Evolutionary conservation across 2,329 filamentous ascomycete genomes (phyloP), one percentile per base, ranked within the genome.

Genomic region (Trichophyton equinum): DNA sequence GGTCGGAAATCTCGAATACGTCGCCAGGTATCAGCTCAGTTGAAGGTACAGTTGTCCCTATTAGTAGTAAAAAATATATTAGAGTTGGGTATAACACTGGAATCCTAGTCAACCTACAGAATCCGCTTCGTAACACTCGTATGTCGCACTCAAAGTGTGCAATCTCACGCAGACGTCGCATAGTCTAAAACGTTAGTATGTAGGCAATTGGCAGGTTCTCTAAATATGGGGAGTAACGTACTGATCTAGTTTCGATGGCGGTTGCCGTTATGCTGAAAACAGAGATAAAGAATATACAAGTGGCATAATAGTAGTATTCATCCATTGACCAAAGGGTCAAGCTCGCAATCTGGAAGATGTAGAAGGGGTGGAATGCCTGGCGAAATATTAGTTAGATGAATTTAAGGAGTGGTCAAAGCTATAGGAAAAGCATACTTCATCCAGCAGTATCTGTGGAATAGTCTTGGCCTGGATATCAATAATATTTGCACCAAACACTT

Each of bases 321-420:
- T 99, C 94, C 66, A 96, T 71, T 8, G 92, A 96, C 94, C 94
- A 99, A 2, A 99, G 82, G 46, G 95, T 75, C 65, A 99, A 78
- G 77, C 94, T 97, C 56, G 91, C 92, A 68, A 97, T 86, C 74
- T 99, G 94, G 71, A 99, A 99, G 61, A 99, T 87, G 72, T 99
- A 99, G 72, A 99, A 99, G 0, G 94, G 95, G 71, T 99, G 94
- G 68, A 99, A 91, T 20, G 89, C 91, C 83, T 89, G 64, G 20
- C 30, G 13, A n/a, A n/a, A 13, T 8, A 18, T 60, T 53, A 49
- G 46, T 30, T 27, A 30, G 8, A 5, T 51, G 20, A 22, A 13
- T 36, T n/a, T 55, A 15, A 6, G 6, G 18, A 20, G 18, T 18
- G 13, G 36, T 20, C 15, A 40, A 36, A 11, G 36, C 9, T 6